Evolutionary conservation across 2,329 filamentous ascomycete genomes (phyloP), one percentile per base, ranked within the genome.

Genomic region (Pyricularia grisea): DNA sequence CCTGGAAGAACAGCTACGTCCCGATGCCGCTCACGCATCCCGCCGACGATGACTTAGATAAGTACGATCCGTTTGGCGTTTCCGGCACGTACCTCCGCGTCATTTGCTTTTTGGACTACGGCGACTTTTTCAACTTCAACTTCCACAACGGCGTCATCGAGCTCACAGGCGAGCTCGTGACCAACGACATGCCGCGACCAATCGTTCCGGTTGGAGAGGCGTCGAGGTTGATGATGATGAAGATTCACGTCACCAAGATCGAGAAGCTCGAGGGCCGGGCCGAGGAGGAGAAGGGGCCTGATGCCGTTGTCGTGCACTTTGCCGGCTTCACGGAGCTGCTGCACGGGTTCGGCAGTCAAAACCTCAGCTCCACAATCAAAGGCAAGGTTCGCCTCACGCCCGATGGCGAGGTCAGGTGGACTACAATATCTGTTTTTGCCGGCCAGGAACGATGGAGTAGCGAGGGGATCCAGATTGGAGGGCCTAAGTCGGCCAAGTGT

Each of bases 331-430:
- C 87, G 2, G 81, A 84, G 50, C 86, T 87, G 4, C 77, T 92
- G 7, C 88, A 92, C 73, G 84, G 86, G 28, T 81, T 81, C 11
- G 89, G 86, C 83, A 89, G 92, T 74, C 86, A 88, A 4, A 90
- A 92, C 74, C 88, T 88, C 25, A 89, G 89, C 73, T 90, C 88
- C 1, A 66, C 71, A 67, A 72, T 70, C 72, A 74, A 74, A 85
- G 88, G 90, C 2, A 84, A 79, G 0, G 90, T 91, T 0, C 81
- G 88, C 12, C 78, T 90, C 72, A 93, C 90, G 0, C 82, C 82
- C 12, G 84, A 92, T 71, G 90, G 90, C 12, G 90, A 93, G 71
- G 87, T 94, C 4, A 81, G 89, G 63, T 94, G 92, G 92, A 92
- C 89, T 1, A 89, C 87, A 0, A 86, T 87, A 68, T 90, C 87